Conservation (phyloP, 2,329 filamentous ascomycete species). For the Colletotrichum destructivum region DNA sequence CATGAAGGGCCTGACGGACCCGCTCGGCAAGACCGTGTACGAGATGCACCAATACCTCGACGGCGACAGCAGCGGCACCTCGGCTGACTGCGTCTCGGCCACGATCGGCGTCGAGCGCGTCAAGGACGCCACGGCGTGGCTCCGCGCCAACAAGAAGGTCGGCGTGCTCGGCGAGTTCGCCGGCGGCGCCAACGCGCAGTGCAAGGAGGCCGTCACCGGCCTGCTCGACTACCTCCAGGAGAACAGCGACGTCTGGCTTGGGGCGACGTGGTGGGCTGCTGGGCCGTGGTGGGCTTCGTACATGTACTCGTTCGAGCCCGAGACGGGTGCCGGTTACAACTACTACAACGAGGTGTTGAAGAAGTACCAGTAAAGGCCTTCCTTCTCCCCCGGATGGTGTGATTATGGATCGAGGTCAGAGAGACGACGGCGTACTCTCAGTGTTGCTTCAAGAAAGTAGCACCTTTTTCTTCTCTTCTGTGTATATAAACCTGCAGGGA, state of each 20-base stretch:
- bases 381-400: background rate
- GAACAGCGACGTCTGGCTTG: constrained; percentile 67
- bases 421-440: background rate
- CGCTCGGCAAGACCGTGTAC: constrained; percentile 59
- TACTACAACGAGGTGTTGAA: constrained; percentile 40
- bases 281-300: constrained; percentile 67
- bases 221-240: constrained; percentile 64
- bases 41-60: constrained; percentile 70
- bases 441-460: background rate
- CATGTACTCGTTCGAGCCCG: constrained; percentile 57
- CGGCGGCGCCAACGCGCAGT: constrained; percentile 62
- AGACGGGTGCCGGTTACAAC: constrained; percentile 53
- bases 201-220: constrained; percentile 62
- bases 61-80: constrained; percentile 62
- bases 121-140: constrained; percentile 61
- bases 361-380: constrained; percentile 30
- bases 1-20: constrained; percentile 60
- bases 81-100: constrained; percentile 56
- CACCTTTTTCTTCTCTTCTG: constrained; percentile 1
- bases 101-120: constrained; percentile 61
- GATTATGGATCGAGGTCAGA: background rate
- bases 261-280: constrained; percentile 62
- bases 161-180: constrained; percentile 67
- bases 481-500: background rate
- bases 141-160: constrained; percentile 63